These are phyloP conservation scores for Plasmopara muralis DNA, from an alignment of 352 stramenopile species.

Conservation along the genomic window DNA sequence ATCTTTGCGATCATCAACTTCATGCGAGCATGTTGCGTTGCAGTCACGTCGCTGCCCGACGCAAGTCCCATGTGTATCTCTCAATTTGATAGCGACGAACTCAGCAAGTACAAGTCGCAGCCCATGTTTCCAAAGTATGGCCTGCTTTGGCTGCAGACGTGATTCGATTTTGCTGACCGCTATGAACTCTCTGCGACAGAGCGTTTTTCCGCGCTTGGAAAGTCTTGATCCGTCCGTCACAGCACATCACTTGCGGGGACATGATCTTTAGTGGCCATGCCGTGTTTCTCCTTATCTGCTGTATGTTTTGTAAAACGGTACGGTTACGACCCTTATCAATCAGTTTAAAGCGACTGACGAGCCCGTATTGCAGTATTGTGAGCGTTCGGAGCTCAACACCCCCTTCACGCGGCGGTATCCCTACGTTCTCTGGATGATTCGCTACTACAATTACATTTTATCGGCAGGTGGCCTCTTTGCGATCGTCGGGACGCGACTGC, in stretches of 20 bases:
- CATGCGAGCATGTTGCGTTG: conserved; percentile 79
- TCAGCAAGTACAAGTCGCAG: conserved; percentile 70
- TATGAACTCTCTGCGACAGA: too few relatives aligned
- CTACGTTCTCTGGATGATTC: conserved; percentile 73
- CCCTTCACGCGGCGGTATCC: conserved; percentile 72
- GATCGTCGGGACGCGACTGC: conserved; percentile 77
- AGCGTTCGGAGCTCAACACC: conserved; percentile 74
- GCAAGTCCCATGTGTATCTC: conserved; percentile 83
- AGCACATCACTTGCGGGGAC: conserved; percentile 85
- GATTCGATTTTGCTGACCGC: background rate
- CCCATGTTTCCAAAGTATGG: conserved; percentile 84
- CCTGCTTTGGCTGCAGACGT: background rate
- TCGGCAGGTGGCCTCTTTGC: conserved; percentile 65
- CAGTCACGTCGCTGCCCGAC: conserved; percentile 79
- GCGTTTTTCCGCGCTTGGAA: conserved; percentile 76
- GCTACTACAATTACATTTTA: conserved; percentile 69
- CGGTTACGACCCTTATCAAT: conserved; percentile 1
- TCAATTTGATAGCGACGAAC: conserved; percentile 58
- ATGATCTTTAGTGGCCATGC: conserved; percentile 87
- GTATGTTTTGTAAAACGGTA: conserved; percentile 76
- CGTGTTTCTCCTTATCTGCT: conserved; percentile 80
- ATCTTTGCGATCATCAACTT: conserved; percentile 84
- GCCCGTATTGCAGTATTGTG: conserved; percentile 50
- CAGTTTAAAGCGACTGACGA: conserved; percentile 1
- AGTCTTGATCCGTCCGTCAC: conserved; percentile 71